These are phyloP conservation scores for Mollisia scopiformis DNA, from an alignment of 2,329 filamentous ascomycete species.

Conservation along the genomic window DNA sequence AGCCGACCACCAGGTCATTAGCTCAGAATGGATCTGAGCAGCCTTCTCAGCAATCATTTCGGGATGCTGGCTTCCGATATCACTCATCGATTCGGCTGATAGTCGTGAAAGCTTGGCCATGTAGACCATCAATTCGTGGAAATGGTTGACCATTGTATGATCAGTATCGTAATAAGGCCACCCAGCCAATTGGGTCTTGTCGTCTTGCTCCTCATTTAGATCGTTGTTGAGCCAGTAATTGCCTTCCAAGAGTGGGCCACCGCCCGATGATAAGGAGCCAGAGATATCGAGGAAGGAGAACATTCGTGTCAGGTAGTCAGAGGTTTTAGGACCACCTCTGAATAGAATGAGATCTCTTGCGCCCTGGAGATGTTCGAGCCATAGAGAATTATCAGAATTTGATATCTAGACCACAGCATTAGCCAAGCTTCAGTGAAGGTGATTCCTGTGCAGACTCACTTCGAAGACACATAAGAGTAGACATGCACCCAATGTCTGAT, in stretches of 20 bases:
- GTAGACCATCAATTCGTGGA: conserved; percentile 34
- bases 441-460: conserved; percentile 13
- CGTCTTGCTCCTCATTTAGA: conserved; percentile 2
- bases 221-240: conserved; percentile 35
- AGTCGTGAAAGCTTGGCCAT: conserved; percentile 34
- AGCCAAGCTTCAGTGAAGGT: neutral
- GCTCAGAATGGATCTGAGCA: conserved; percentile 21
- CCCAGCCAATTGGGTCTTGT: conserved; percentile 1
- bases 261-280: conserved; percentile 31
- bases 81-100: conserved; percentile 31
- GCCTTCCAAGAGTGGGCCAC: conserved; percentile 32
- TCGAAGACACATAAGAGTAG: conserved; percentile 37
- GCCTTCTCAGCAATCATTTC: conserved; percentile 22
- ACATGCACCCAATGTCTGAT: conserved; percentile 34
- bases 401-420: conserved; percentile 27
- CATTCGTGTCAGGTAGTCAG: conserved; percentile 33
- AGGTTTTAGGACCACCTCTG: conserved; percentile 32
- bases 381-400: conserved; percentile 31
- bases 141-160: conserved; percentile 30
- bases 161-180: conserved; percentile 37
- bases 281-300: conserved; percentile 37
- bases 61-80: conserved; percentile 21
- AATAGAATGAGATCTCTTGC: conserved; percentile 35
- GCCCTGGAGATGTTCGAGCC: conserved; percentile 35
- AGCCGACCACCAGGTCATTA: conserved; percentile 31